Evolutionary conservation across 2,329 filamentous ascomycete genomes (phyloP), one percentile per base, ranked within the genome.

Genomic region (Botrytis porri): DNA sequence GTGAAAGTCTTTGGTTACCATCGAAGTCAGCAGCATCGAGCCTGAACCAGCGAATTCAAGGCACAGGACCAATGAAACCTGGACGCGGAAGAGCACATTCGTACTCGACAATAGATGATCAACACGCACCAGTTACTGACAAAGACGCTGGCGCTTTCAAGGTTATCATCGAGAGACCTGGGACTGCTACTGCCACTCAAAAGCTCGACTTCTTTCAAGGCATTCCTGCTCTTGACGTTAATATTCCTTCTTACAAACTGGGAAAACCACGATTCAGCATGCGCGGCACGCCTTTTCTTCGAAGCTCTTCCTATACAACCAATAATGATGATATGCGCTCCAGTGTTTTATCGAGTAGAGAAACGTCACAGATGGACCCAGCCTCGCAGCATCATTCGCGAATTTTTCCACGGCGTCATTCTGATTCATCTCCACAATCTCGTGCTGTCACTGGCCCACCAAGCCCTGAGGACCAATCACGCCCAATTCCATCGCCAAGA

Each of bases 241-340:
- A 90, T 35, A 97, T 97, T 69, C 94, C 95, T 51, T 91, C 93
- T 73, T 97, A 95, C 86, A 90, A 91, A 76, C 85, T 98, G 73
- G 95, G 94, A 20, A 92, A 91, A 1, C 93, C 94, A 29, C 89
- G 90, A 73, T 97, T 97, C 82, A 95, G 92, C 75, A 84, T 88
- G 70, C 87, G 88, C 77, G 94, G 94, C 18, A 94, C 92, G 4
- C 90, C 93, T 4, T 87, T 93, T 75, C 85, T 98, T 75, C 90
- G 93, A 75, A 92, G 90, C 76, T 97, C 95, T n/a, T 90, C 92
- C 25, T 93, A 93, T 81, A 88, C 90, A 5, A 91, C 93, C 4
- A 91, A 89, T 9, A 70, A 69, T 29, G 93, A 95, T 70, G 93
- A 94, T 74, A 82, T 90, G 75, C 86, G 88, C 57, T 90, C 89